phyloP scores from a whole-genome alignment of 225 moss, liverwort and hornwort genomes.

The Antitrichia curtipendula region DNA sequence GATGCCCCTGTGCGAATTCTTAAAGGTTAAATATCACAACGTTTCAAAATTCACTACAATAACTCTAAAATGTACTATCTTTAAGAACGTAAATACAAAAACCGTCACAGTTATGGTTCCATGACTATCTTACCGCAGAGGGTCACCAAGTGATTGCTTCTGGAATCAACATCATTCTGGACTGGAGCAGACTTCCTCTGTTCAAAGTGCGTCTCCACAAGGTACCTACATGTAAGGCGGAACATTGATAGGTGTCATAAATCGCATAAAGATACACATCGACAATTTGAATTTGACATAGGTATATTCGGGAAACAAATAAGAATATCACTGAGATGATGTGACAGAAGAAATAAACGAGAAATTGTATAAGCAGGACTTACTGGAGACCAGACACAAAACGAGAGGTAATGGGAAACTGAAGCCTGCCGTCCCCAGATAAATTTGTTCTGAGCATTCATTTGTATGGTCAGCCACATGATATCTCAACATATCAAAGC shows the following conservation, averaged over 20 bases:
- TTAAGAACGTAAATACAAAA: background rate
- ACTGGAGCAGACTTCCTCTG: conserved; percentile 27
- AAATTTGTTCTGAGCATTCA: conserved; percentile 38
- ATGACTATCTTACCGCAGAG: conserved; percentile 47
- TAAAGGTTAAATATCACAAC: background rate
- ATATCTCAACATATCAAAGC: background rate
- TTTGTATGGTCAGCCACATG: background rate
- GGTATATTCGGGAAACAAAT: background rate
- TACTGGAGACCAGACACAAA: conserved; percentile 75
- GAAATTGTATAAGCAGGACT: background rate
- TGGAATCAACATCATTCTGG: conserved; percentile 16
- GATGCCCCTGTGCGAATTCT: background rate
- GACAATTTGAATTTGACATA: background rate
- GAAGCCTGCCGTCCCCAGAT: conserved; percentile 30
- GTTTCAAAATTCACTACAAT: background rate
- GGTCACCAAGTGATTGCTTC: conserved; percentile 35
- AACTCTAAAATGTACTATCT: background rate
- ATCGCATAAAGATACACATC: background rate
- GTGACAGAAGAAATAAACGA: background rate
- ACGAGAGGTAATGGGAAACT: conserved; percentile 55
- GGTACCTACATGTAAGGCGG: conserved; percentile 50
- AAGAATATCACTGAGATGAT: background rate
- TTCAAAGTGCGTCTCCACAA: conserved; percentile 58
- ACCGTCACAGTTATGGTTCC: background rate
- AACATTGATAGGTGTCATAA: background rate